Evolutionary conservation across 345 rosid species (phyloP), one percentile per base, ranked within the genome.

Genomic region (Dovyalis caffra): DNA sequence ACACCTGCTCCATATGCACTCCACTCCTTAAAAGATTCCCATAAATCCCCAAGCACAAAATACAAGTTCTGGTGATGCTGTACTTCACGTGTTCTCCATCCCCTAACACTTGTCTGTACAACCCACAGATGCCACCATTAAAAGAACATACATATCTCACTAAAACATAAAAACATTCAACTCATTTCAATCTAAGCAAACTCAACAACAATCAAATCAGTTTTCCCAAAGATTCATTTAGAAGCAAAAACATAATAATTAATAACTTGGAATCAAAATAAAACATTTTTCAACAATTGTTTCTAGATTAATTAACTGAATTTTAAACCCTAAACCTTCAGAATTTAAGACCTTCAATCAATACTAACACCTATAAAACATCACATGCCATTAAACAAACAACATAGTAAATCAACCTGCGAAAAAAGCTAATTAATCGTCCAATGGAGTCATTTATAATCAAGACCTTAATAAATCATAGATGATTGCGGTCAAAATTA

Each of bases 1-100:
- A 93, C 92, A 57, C 96, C 98, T 0, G 92, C 97, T 64, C 99
- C 98, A 66, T 91, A 95, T 0, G 94, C 97, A 82, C 99, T 95
- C 98, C 98, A 93, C 74, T 93, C 95, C 26, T 80, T 84, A 28
- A 91, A 91, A 61, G 94, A 86, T 70, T 93, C 97, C 99, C 98
- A 95, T 18, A 95, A 74, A 80, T 95, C 96, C 31, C 84, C 90
- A 0, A 95, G 90, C 57, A 87, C 66, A 81, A 91, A 93, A 62
- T 85, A 92, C 0, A 90, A 8, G 28, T 56, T 56, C 28, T n/a
- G 86, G 49, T 81, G 89, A 72, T 26, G 63, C 82, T 88, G 89
- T 2, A 74, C 58, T 43, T 80, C 86, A 4, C 83, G 76, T 15
- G 77, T 84, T 70, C 86, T 87, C 95, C 92, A 84, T 32, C 82